Conservation (phyloP, 139 green algal genomes). For the Coccomyxa sp. region DNA sequence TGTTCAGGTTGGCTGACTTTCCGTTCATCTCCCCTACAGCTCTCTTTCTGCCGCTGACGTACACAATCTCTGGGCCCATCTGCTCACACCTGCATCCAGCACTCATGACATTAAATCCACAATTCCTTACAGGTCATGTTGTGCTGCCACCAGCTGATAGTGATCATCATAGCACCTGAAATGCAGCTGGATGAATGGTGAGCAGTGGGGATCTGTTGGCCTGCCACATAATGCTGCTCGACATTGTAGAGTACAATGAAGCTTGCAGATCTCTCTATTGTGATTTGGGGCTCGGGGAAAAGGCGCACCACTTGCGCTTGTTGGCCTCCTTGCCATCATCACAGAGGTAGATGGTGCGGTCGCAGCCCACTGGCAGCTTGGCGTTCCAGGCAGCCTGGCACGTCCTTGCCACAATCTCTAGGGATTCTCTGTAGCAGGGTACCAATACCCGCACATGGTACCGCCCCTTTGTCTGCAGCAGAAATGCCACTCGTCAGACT, state of each 20-base stretch:
- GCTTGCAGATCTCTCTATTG: no score
- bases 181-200: no score
- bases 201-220: no score
- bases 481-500: no score
- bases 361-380: conserved; percentile 11
- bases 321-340: conserved; percentile 49
- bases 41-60: conserved; percentile 56
- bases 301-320: conserved; percentile 45
- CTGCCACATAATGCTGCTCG: no score
- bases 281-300: no score
- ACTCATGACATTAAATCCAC: no score
- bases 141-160: not conserved
- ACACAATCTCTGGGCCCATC: conserved; percentile 31
- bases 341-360: conserved; percentile 44
- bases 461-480: not conserved
- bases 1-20: conserved; percentile 81
- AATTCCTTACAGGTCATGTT: no score
- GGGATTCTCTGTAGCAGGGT: conserved; percentile 31
- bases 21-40: conserved; percentile 68
- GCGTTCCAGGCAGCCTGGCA: conserved; percentile 11
- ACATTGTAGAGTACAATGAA: no score
- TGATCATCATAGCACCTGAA: not conserved
- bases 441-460: conserved; percentile 28
- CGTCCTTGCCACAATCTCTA: conserved; percentile 23
- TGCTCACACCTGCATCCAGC: conserved; percentile 15